A percentile compares a stretch with the other conserved stretches of the same genome.
Conservation (phyloP, 805 yeast genomes). For the Barnettozyma wickerhamii region DNA sequence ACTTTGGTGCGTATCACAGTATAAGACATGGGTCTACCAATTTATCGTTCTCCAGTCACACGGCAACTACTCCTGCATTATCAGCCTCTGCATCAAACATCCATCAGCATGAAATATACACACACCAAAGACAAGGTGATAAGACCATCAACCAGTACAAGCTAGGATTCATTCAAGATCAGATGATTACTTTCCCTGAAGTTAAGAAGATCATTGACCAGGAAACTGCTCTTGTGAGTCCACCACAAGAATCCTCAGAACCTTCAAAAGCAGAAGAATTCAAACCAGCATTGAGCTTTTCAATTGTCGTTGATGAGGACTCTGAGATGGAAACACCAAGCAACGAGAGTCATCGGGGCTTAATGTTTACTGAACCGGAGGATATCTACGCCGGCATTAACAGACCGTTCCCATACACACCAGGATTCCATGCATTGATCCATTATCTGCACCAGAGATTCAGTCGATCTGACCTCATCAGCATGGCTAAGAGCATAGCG, state of each 20-base stretch:
- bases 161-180: constrained; percentile 46
- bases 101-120: constrained; percentile 21
- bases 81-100: constrained; percentile 5
- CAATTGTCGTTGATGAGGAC: constrained; percentile 26
- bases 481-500: constrained; percentile 85
- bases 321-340: constrained; percentile 1
- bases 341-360: constrained; percentile 29
- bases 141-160: constrained; percentile 62
- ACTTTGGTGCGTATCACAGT: background rate
- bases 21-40: constrained; percentile 9
- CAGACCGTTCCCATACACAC: constrained; percentile 82
- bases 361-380: constrained; percentile 57
- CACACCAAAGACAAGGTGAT: constrained; percentile 45
- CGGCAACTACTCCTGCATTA: constrained; percentile 20
- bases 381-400: constrained; percentile 74
- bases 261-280: too few species aligned
- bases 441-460: constrained; percentile 71
- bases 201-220: constrained; percentile 34
- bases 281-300: constrained; percentile 21
- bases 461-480: constrained; percentile 61
- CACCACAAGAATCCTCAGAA: background rate
- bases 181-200: constrained; percentile 52
- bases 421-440: constrained; percentile 82
- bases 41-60: constrained; percentile 6
- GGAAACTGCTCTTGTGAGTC: constrained; percentile 3